A percentile compares a stretch with the other conserved stretches of the same genome.
phyloP scores from a whole-genome alignment of 139 green algal species.

The Gonium pectorale region DNA sequence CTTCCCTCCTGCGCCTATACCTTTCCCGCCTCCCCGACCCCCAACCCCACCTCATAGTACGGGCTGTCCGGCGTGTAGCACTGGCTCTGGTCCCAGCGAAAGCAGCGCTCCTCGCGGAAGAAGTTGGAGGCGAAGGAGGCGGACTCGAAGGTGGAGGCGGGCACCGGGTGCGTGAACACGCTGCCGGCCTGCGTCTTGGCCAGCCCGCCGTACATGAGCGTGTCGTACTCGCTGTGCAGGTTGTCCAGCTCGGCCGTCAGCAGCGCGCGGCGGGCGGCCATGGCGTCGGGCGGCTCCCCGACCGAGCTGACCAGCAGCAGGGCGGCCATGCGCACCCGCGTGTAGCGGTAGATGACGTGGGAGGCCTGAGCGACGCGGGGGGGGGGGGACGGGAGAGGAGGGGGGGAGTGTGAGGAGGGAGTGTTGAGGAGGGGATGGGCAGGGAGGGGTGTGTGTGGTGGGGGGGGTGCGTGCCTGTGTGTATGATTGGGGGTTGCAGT shows the following conservation, averaged over 20 bases:
- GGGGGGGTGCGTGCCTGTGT: no score
- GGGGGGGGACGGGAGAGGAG: not conserved
- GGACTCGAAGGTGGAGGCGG: constrained; percentile 40
- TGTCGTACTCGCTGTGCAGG: constrained; percentile 43
- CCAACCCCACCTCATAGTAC: constrained; percentile 39
- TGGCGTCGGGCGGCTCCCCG: not conserved
- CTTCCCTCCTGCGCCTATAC: no score
- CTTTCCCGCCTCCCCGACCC: not conserved
- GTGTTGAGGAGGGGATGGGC: not conserved
- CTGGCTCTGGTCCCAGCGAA: constrained; percentile 23
- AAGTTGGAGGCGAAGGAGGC: constrained; percentile 41
- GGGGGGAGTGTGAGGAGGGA: no score
- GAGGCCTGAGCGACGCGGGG: not conserved
- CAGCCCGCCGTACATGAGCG: constrained; percentile 42
- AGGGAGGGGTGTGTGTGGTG: not conserved
- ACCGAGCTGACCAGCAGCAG: constrained; percentile 3
- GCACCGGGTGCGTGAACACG: constrained; percentile 25
- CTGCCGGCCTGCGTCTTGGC: constrained; percentile 13
- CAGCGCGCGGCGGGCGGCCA: not conserved
- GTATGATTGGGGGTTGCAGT: no score
- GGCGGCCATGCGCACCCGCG: constrained; percentile 1
- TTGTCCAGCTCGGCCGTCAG: not conserved
- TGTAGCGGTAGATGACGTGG: constrained; percentile 50
- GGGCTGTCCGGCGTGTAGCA: constrained; percentile 18
- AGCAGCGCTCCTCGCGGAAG: constrained; percentile 12